A percentile compares a stretch with the other conserved stretches of the same genome.
These are phyloP conservation scores for Boletales sp. DNA, from an alignment of 768 basidiomycete species.

Conservation along the genomic window DNA sequence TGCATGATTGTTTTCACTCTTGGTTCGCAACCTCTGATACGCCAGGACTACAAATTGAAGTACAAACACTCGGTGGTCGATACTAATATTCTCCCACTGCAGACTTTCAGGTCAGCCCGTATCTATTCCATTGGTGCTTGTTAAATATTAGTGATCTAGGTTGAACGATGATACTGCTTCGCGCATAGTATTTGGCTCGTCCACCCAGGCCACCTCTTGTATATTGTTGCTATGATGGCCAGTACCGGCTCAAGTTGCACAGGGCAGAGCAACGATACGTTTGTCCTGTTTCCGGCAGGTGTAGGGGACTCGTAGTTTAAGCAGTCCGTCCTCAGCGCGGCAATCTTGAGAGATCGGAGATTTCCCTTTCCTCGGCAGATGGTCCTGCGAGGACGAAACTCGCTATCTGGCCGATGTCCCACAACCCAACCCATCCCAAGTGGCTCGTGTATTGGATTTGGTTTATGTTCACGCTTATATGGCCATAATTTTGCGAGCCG, in stretches of 20 bases:
- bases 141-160: too few species aligned
- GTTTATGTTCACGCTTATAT: conserved; percentile 16
- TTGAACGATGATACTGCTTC: too few species aligned
- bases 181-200: too few species aligned
- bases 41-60: too few species aligned
- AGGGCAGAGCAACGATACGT: conserved; percentile 17
- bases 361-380: background rate
- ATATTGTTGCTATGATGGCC: conserved; percentile 12
- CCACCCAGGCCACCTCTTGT: too few species aligned
- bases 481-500: conserved; percentile 7
- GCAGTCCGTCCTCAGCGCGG: conserved; percentile 11
- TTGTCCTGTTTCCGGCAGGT: conserved; percentile 21
- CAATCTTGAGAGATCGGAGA: background rate
- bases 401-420: conserved; percentile 14
- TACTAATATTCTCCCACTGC: too few species aligned
- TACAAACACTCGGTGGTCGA: too few species aligned
- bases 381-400: conserved; percentile 6
- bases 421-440: background rate
- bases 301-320: conserved; percentile 24
- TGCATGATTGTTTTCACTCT: too few species aligned
- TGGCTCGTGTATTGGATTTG: conserved; percentile 18
- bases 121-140: too few species aligned
- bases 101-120: too few species aligned
- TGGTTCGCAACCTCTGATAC: too few species aligned
- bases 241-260: conserved; percentile 14